Conservation (phyloP, 495 filamentous ascomycete genomes). For the Podospora comata region DNA sequence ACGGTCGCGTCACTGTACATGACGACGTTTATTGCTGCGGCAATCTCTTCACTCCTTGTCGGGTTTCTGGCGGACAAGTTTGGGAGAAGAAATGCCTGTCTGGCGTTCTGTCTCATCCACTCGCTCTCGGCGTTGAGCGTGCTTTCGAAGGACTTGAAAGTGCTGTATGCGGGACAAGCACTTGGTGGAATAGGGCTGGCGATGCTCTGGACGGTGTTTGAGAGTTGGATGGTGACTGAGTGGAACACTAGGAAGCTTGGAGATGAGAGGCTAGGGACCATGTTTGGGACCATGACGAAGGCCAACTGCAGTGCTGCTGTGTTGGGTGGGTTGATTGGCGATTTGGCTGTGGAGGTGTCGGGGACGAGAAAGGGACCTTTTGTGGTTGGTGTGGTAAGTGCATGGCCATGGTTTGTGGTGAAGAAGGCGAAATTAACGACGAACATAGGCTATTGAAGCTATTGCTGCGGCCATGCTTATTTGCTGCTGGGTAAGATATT, state of each 20-base stretch:
- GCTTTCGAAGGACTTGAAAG: neutral
- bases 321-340: neutral
- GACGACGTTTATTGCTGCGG: neutral
- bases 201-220: neutral
- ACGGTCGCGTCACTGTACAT: conserved; percentile 4
- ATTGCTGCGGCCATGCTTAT: neutral
- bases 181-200: neutral
- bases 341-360: neutral
- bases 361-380: conserved; percentile 1
- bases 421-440: neutral
- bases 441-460: neutral
- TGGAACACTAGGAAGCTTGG: conserved; percentile 1
- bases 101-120: conserved; percentile 1
- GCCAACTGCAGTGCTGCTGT: conserved; percentile 3
- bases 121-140: conserved; percentile 1
- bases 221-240: conserved; percentile 6
- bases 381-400: neutral
- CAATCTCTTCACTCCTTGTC: neutral
- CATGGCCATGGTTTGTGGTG: neutral
- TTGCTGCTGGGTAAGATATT: neutral
- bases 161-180: neutral
- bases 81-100: neutral
- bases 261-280: conserved; percentile 5
- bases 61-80: neutral
- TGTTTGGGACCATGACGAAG: neutral